phyloP scores from a whole-genome alignment of 176 grass and related monocot genomes.

The Otatea glauca region DNA sequence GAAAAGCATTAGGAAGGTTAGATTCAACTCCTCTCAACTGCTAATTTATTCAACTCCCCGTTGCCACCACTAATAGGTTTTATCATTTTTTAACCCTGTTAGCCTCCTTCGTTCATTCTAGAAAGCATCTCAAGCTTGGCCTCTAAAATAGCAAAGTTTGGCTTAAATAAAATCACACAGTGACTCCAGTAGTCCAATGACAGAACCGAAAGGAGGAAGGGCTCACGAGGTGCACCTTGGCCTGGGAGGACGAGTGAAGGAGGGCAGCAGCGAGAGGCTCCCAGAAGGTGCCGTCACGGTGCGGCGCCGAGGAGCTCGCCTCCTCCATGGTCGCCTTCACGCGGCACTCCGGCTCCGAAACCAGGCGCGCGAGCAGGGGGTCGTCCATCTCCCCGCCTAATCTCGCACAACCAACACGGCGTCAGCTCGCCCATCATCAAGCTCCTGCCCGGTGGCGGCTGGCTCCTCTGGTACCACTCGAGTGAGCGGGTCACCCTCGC shows the following conservation, averaged over 20 bases:
- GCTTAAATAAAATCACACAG: conserved; percentile 2
- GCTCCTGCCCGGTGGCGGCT: conserved; percentile 56
- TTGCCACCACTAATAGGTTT: conserved; percentile 12
- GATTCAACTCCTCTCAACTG: conserved; percentile 33
- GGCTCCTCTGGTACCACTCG: conserved; percentile 74
- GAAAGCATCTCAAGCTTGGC: conserved; percentile 49
- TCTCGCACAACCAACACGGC: too few relatives aligned
- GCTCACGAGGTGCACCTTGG: conserved; percentile 59
- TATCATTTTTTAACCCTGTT: conserved; percentile 36
- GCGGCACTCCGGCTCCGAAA: conserved; percentile 43
- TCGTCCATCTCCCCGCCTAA: not conserved
- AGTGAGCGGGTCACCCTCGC: conserved; percentile 55
- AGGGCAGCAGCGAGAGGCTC: conserved; percentile 51
- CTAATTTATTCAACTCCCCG: conserved; percentile 47
- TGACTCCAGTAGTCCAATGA: not conserved
- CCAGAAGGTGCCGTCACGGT: conserved; percentile 48
- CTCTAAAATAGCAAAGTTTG: conserved; percentile 52
- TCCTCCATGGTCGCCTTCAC: conserved; percentile 59
- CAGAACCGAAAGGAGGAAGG: not conserved
- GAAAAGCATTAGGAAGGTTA: too few relatives aligned
- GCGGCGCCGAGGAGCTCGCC: conserved; percentile 38
- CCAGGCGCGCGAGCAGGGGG: conserved; percentile 41
- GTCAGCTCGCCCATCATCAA: conserved; percentile 70
- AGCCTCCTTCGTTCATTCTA: conserved; percentile 40
- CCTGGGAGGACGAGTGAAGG: conserved; percentile 43